phyloP scores from a whole-genome alignment of 1,284 basidiomycete species.

The Grifola frondosa region DNA sequence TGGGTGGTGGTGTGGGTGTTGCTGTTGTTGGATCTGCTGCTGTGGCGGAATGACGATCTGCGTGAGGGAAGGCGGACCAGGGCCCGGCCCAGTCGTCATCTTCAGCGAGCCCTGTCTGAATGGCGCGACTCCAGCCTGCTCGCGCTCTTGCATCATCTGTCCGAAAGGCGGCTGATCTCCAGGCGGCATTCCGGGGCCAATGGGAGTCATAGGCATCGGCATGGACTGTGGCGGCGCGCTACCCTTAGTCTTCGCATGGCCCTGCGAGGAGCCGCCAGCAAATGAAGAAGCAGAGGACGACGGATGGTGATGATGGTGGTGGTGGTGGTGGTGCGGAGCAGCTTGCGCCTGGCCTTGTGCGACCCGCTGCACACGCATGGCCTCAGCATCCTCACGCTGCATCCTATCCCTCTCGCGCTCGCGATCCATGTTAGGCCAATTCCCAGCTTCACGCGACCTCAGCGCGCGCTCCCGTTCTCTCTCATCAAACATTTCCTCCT shows the following conservation, averaged over 20 bases:
- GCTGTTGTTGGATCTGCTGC: conserved; percentile 16
- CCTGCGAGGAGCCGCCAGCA: conserved; percentile 5
- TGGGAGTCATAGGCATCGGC: no score
- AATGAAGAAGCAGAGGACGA: conserved; percentile 9
- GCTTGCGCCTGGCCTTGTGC: conserved; percentile 11
- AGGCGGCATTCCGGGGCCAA: conserved; percentile 9
- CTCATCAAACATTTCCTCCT: conserved; percentile 12
- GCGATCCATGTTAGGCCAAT: conserved; percentile 13
- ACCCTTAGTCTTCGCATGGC: conserved; percentile 7
- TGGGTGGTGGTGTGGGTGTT: conserved; percentile 14
- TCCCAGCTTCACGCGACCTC: conserved; percentile 7
- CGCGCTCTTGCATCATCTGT: conserved; percentile 15
- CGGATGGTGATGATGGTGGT: conserved; percentile 23
- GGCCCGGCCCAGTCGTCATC: conserved; percentile 8
- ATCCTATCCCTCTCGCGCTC: conserved; percentile 13
- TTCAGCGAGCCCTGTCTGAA: conserved; percentile 19
- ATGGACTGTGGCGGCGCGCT: conserved; percentile 12
- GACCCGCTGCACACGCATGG: conserved; percentile 8
- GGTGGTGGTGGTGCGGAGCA: conserved; percentile 18
- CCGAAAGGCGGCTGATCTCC: conserved; percentile 16
- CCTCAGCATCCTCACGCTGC: conserved; percentile 19
- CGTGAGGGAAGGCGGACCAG: conserved; percentile 5
- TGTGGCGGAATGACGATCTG: conserved; percentile 16
- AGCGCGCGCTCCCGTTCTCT: conserved; percentile 16
- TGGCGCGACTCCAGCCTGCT: conserved; percentile 8